These are phyloP conservation scores for Aspergillus sp. DNA, from an alignment of 2,329 filamentous ascomycete genomes.

Conservation along the genomic window DNA sequence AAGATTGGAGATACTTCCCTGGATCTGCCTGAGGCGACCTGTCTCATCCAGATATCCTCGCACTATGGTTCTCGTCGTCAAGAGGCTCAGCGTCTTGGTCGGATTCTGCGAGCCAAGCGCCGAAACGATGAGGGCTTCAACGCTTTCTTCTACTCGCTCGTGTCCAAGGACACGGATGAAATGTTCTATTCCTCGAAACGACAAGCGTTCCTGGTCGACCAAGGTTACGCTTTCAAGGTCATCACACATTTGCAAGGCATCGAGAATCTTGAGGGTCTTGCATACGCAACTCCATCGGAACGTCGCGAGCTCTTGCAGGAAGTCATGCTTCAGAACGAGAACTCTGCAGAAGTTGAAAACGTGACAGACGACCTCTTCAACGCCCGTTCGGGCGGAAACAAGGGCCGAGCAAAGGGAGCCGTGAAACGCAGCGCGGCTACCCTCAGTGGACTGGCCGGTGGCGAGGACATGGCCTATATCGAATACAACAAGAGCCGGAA, in stretches of 20 bases:
- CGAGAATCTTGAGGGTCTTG: conserved; percentile 73
- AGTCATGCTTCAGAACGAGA: conserved; percentile 82
- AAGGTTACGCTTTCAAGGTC: conserved; percentile 98
- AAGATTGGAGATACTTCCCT: conserved; percentile 99
- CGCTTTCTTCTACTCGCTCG: conserved; percentile 96
- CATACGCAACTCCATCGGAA: conserved; percentile 73
- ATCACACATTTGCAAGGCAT: conserved; percentile 94
- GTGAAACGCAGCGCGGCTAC: conserved; percentile 78
- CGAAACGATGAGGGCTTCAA: conserved; percentile 98
- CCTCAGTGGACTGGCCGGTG: conserved; percentile 80
- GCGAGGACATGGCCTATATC: conserved; percentile 95
- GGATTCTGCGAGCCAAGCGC: conserved; percentile 90
- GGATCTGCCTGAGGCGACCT: conserved; percentile 92
- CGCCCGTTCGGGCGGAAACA: conserved; percentile 44
- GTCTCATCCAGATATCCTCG: conserved; percentile 93
- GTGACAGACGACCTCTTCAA: conserved; percentile 65
- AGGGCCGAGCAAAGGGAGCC: conserved; percentile 48
- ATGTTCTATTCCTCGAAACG: conserved; percentile 98
- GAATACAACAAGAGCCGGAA: conserved; percentile 74
- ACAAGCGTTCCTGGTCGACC: conserved; percentile 94
- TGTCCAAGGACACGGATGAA: conserved; percentile 94
- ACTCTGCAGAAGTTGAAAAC: conserved; percentile 65
- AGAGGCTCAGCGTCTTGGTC: conserved; percentile 87
- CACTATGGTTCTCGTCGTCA: conserved; percentile 96
- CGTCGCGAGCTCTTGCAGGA: conserved; percentile 82